Conservation (phyloP, 2,329 filamentous ascomycete genomes). For the Colletotrichum limetticola region DNA sequence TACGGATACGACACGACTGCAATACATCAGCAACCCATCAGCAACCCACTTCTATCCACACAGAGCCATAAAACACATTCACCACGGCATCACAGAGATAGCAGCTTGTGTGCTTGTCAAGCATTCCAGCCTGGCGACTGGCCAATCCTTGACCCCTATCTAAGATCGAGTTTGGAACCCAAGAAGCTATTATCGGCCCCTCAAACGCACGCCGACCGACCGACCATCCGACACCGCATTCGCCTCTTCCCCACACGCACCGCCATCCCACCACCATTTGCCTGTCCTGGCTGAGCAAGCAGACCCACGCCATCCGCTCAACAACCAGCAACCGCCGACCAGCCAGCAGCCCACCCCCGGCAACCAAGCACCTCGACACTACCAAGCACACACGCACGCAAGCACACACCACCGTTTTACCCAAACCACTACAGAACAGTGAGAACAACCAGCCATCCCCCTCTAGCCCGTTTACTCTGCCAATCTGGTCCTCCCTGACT, state of each 20-base stretch:
- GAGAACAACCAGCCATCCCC: constrained; percentile 2
- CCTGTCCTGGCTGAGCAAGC: constrained; percentile 1
- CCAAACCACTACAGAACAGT: constrained; percentile 20
- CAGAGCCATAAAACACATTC: background rate
- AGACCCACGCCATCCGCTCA: background rate
- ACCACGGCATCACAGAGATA: background rate
- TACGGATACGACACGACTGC: constrained; percentile 1
- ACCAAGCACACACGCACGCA: background rate
- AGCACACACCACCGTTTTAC: constrained; percentile 17
- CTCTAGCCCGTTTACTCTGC: constrained; percentile 20
- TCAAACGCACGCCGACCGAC: constrained; percentile 25
- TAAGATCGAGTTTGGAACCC: background rate
- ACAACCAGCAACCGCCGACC: background rate
- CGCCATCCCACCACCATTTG: constrained; percentile 21
- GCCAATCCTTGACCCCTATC: background rate
- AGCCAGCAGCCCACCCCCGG: background rate
- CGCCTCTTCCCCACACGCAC: constrained; percentile 31
- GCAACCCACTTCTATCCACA: background rate
- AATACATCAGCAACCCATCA: constrained; percentile 9
- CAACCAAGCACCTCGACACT: background rate
- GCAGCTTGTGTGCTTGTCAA: constrained; percentile 3
- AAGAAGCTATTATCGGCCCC: constrained; percentile 9
- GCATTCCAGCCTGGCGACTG: background rate
- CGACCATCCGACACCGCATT: constrained; percentile 17
- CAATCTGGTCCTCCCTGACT: background rate